Base-by-base conservation (phyloP, 2,329 filamentous ascomycete species). In the Aspergillus fijiensis region DNA sequence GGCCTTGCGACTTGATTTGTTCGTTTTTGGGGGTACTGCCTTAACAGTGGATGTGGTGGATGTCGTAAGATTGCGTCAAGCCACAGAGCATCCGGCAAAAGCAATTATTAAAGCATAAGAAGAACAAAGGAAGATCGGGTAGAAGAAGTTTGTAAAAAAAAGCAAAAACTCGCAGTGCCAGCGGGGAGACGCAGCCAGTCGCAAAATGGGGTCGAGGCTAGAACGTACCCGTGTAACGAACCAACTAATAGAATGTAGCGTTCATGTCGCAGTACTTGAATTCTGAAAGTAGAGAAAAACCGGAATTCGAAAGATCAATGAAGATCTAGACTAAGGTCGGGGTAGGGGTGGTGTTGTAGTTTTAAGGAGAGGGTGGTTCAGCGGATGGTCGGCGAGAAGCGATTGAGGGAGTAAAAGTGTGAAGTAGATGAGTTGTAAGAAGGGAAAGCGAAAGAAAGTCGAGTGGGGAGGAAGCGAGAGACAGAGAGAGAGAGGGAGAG, bases 151-250 rank as follows among this genome's bases (percentile, higher is more conserved):
- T n/a, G n/a, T 19, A 14, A 29, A 9, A 19, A 29, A 61, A 61
- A 52, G 47, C 49, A 51, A 56, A 31, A 35, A 31, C 39, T 42
- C 14, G 39, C 27, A 35, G 33, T 16, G 23, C 52, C 23, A 55
- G 29, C 25, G 39, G 52, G 12, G 33, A 45, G 51, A 27, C 47
- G 51, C 21, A 61, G 42, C 54, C 49, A 45, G 48, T 52, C 53
- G 58, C 57, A 64, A 47, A 42, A 54, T 55, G 57, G 63, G 53
- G 52, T 52, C 50, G 55, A 55, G 47, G 35, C 52, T 60, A 59
- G 54, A 60, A 59, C 59, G 45, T 65, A 66, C 64, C 63, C 51
- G 61, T 63, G 61, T 62, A 61, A 65, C 61, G 57, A 58, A 59
- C 62, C 57, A 61, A 60, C 58, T 55, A 64, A 42, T 25, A 63